Base-by-base conservation (phyloP, 352 stramenopile genomes). In the Phytophthora ohioensis region DNA sequence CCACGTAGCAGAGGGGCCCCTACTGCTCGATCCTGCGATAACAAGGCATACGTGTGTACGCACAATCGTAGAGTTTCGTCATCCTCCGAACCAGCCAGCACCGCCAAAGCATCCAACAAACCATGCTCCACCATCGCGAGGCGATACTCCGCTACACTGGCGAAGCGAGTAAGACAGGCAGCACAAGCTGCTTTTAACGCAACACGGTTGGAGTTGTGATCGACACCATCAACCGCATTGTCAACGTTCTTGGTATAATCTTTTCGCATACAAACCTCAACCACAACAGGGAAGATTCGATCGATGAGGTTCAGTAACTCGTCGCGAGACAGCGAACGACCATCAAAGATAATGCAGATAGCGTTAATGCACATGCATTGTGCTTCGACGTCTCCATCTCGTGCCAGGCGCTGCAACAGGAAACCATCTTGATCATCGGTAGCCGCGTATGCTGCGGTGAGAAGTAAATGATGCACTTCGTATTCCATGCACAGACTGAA, bases 401-500 rank as follows among this genome's bases (percentile, higher is more conserved):
- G 53, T 11, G 78, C 76, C 17, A 93, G 35, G 1, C 71, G 78
- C 1, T 70, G 48, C 34, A 82, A 60, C 11, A 92, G 64, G 7
- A 87, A 71, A 0, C 54, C 41, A 12, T 32, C 64, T 35, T 31
- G 43, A 31, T 34, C 85, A 56, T 39, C 75, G 61, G 39, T 73
- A 35, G 46, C 34, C 12, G 69, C 64, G 53, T 76, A 70, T 5
- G 69, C 69, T 7, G 72, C 54, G 13, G 63, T 47, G 0, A 81
- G 61, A 8, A 93, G 71, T 21, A 85, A 57, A 8, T 64, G 47
- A 36, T 93, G 84, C 53, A 88, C 77, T 11, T 77, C 70, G 47
- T 90, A 91, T 41, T 89, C 84, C 54, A 88, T 76, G 38, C 85
- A 91, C 9, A 93, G 43, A 48, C 81, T 91, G 62, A 93, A 92